Conservation (phyloP, 371 early-diverging fungal genomes). For the Vairimorpha ceranae region DNA sequence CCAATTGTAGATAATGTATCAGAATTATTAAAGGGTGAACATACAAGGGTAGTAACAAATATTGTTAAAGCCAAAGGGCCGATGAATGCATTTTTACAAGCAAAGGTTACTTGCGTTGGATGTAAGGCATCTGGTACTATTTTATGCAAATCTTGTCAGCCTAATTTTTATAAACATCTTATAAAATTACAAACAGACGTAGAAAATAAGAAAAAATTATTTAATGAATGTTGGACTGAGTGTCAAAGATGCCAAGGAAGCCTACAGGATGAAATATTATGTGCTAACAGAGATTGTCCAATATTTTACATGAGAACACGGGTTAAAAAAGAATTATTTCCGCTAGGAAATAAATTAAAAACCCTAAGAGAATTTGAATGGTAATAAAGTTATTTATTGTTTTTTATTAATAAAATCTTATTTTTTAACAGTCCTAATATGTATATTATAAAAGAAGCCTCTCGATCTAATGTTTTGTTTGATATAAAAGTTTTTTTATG, state of each 20-base stretch:
- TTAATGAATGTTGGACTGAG: conserved; percentile 87
- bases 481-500: too few relatives aligned
- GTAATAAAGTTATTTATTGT: conserved; percentile 28
- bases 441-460: too few relatives aligned
- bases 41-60: conserved; percentile 72
- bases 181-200: conserved; percentile 66
- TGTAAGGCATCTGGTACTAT: conserved; percentile 79
- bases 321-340: conserved; percentile 82
- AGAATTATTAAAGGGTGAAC: conserved; percentile 71
- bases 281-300: conserved; percentile 88
- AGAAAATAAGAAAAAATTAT: conserved; percentile 71
- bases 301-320: conserved; percentile 98
- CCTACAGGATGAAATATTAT: conserved; percentile 87
- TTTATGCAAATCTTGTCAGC: conserved; percentile 66
- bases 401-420: too few relatives aligned
- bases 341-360: conserved; percentile 65
- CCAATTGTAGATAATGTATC: conserved; percentile 87
- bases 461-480: too few relatives aligned
- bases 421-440: too few relatives aligned
- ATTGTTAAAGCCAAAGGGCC: conserved; percentile 79
- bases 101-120: conserved; percentile 77
- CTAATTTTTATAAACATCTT: conserved; percentile 71
- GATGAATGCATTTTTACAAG: conserved; percentile 82
- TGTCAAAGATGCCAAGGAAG: conserved; percentile 96
- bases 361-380: conserved; percentile 58